These are phyloP conservation scores for Lodderomyces parapsilosis DNA, from an alignment of 1,139 yeast genomes.

Conservation along the genomic window DNA sequence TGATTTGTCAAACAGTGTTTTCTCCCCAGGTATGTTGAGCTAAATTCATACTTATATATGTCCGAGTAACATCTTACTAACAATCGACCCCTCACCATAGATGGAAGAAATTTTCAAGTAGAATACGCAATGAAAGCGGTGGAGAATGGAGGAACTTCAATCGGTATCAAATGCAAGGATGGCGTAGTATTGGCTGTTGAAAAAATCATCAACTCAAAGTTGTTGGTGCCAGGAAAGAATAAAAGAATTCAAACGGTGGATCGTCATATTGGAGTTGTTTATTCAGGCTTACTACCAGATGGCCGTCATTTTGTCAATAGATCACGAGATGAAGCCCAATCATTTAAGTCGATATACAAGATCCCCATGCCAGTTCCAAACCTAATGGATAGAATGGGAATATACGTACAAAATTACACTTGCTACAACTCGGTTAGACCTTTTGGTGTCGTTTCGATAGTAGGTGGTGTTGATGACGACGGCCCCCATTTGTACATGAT, in stretches of 20 bases:
- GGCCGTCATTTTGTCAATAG: slow-evolving; percentile 91
- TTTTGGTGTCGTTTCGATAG: slow-evolving; percentile 87
- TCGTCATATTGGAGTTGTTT: slow-evolving; percentile 89
- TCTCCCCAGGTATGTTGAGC: slow-evolving; percentile 46
- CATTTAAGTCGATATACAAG: slow-evolving; percentile 77
- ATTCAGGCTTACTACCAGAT: slow-evolving; percentile 94
- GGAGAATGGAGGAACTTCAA: slow-evolving; percentile 93
- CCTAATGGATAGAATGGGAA: slow-evolving; percentile 83
- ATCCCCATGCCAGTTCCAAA: slow-evolving; percentile 77
- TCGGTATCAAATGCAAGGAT: slow-evolving; percentile 89
- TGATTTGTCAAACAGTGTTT: slow-evolving; percentile 92
- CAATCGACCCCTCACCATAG: slow-evolving; percentile 40
- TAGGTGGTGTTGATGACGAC: slow-evolving; percentile 88
- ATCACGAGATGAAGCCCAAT: slow-evolving; percentile 88
- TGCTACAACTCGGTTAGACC: slow-evolving; percentile 97
- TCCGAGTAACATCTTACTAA: slow-evolving; percentile 8
- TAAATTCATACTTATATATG: neutral
- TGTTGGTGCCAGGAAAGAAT: slow-evolving; percentile 86
- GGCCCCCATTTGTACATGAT: slow-evolving; percentile 95
- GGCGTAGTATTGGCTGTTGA: slow-evolving; percentile 97
- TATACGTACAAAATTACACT: slow-evolving; percentile 93
- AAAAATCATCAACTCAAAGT: slow-evolving; percentile 81
- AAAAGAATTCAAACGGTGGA: slow-evolving; percentile 90
- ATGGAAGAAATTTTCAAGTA: slow-evolving; percentile 97
- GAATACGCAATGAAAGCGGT: slow-evolving; percentile 98